Base-by-base conservation (phyloP, 1,139 yeast genomes). In the Geotrichum aggregatum region DNA sequence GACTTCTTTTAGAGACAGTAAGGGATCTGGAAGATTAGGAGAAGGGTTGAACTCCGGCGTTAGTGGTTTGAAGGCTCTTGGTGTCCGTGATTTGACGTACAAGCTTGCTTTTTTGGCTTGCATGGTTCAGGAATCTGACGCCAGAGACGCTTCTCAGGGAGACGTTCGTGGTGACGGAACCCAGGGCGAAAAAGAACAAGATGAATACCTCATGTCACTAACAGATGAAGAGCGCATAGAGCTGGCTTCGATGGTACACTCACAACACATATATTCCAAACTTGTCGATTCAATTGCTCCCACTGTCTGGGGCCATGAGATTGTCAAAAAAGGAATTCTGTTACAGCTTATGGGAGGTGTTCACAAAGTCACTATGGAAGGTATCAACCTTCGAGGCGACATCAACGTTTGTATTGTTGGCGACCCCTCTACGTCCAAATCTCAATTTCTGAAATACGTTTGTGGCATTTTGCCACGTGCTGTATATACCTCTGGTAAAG, bases 401-500 rank as follows among this genome's bases (percentile, higher is more conserved):
- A 92, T 92, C 65, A 92, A 92, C 66, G 86, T 92, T 50, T 92
- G 99, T 74, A 79, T 92, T 61, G 98, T 92, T 50, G 99, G 99
- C 50, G 99, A 92, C 67, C 99, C 99, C 1, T 91, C 98, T 1
- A 92, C 98, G 8, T 89, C 98, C 28, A 92, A 92, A 68, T 91
- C 98, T 0, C 99, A 92, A 67, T 92, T 92, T 66, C 75, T 92
- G 65, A 92, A 94, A 70, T 94, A 94, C 67, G 96, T 92, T 14
- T 86, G 92, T 63, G 82, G 87, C 1, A 89, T 92, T 68, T 80
- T 95, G 35, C 98, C 98, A 26, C 78, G 99, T 63, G 89, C 98
- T 0, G 91, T 92, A 36, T 92, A 94, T 66, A 94, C 99, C 0
- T 91, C 98, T 0, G 99, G 99, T 70, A 92, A 92, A 66, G 98